A percentile compares a stretch with the other conserved stretches of the same genome.
phyloP scores from a whole-genome alignment of 2,329 filamentous ascomycete species.

The Venturiaceae sp. region DNA sequence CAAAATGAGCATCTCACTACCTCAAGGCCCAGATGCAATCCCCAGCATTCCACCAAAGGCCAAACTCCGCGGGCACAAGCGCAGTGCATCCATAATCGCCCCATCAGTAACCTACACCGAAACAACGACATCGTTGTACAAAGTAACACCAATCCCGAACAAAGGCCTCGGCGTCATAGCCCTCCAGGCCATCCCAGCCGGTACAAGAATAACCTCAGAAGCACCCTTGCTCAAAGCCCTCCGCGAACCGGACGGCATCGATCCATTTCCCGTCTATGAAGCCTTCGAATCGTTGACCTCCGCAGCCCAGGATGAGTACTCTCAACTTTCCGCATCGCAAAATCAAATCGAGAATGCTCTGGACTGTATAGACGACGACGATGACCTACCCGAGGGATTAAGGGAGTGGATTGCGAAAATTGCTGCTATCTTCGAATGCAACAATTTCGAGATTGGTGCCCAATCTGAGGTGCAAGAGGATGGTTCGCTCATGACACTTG shows the following conservation, averaged over 20 bases:
- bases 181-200: conserved; percentile 20
- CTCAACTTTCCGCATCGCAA: neutral
- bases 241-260: conserved; percentile 3
- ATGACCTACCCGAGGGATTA: neutral
- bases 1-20: too few relatives aligned
- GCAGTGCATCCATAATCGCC: neutral
- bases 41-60: neutral
- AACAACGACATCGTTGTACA: neutral
- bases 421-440: conserved; percentile 2
- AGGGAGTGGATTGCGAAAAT: neutral
- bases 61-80: neutral
- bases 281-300: conserved; percentile 1
- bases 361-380: conserved; percentile 5
- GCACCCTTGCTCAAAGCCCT: neutral
- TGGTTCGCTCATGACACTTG: neutral
- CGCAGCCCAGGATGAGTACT: neutral
- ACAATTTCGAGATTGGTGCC: conserved; percentile 1
- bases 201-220: conserved; percentile 23
- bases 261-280: conserved; percentile 5
- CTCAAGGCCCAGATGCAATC: too few relatives aligned
- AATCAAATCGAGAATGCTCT: conserved; percentile 2
- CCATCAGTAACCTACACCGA: neutral
- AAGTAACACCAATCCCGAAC: conserved; percentile 15
- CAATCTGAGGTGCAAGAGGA: neutral
- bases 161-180: conserved; percentile 36